Conservation (phyloP, 192 early-diverging fungal genomes). For the Backusella westeae region DNA sequence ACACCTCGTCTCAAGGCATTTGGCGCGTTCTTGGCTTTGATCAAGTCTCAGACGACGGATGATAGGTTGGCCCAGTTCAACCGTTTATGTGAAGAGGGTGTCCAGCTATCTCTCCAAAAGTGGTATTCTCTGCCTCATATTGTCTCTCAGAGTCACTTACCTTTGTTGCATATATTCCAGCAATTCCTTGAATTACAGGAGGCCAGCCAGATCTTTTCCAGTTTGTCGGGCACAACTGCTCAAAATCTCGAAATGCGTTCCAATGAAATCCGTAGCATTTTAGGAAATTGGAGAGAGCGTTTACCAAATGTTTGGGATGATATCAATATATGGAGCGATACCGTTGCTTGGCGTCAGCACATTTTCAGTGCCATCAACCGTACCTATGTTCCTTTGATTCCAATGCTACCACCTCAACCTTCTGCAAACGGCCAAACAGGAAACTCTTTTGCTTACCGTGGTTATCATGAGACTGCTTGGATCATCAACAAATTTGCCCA, state of each 20-base stretch:
- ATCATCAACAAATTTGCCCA: slow-evolving; percentile 99
- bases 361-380: slow-evolving; percentile 96
- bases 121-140: slow-evolving; percentile 90
- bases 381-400: slow-evolving; percentile 85
- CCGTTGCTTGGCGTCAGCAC: slow-evolving; percentile 98
- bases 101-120: slow-evolving; percentile 76
- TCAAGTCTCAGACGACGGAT: slow-evolving; percentile 59
- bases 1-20: slow-evolving; percentile 81
- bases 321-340: slow-evolving; percentile 96
- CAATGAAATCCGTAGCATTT: slow-evolving; percentile 82
- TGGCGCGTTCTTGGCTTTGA: slow-evolving; percentile 81
- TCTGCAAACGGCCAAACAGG: slow-evolving; percentile 51
- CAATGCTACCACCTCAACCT: slow-evolving; percentile 43
- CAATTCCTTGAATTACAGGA: slow-evolving; percentile 95
- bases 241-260: slow-evolving; percentile 85
- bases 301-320: slow-evolving; percentile 97
- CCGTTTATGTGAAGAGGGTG: slow-evolving; percentile 81
- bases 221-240: slow-evolving; percentile 74
- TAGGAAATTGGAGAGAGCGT: slow-evolving; percentile 96
- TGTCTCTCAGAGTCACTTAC: slow-evolving; percentile 85
- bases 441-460: slow-evolving; percentile 92
- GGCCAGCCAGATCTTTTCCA: slow-evolving; percentile 84
- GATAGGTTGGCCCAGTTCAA: slow-evolving; percentile 65
- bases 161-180: slow-evolving; percentile 91
- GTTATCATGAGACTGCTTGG: slow-evolving; percentile 99